Evolutionary conservation across 768 basidiomycete species (phyloP).

Genomic region (Boletus patriciae): DNA sequence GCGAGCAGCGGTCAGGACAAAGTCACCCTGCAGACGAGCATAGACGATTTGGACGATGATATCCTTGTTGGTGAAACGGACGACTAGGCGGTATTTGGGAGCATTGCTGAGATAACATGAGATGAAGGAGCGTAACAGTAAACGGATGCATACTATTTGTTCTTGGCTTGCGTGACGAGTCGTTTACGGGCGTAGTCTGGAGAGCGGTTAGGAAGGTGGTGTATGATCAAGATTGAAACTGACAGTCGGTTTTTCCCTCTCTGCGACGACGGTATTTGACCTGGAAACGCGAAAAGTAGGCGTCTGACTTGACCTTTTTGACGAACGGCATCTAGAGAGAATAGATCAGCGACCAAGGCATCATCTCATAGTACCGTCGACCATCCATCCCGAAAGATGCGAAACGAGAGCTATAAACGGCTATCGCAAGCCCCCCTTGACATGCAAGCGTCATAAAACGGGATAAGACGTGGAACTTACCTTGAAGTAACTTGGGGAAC

Average conservation of each 20-base stretch:
- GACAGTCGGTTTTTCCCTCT: conserved; percentile 99
- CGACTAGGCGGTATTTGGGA: conserved; percentile 97
- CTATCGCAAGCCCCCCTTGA: background rate
- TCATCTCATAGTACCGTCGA: conserved; percentile 28
- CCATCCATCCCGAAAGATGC: conserved; percentile 33
- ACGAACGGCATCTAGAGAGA: conserved; percentile 84
- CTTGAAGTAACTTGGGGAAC: conserved; percentile 39
- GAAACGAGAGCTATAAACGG: background rate
- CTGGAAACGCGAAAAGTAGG: conserved; percentile 98
- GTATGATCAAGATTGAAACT: conserved; percentile 28
- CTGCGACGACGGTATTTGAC: conserved; percentile 97
- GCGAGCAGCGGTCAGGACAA: conserved; percentile 83
- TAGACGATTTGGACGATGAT: conserved; percentile 95
- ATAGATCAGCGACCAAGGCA: conserved; percentile 17
- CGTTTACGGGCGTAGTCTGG: conserved; percentile 97
- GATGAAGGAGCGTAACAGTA: background rate
- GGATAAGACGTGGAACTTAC: conserved; percentile 29
- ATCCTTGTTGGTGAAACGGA: conserved; percentile 98
- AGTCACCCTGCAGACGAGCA: conserved; percentile 96
- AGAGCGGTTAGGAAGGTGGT: conserved; percentile 8
- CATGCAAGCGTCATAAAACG: background rate
- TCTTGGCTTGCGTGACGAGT: conserved; percentile 97
- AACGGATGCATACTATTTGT: conserved; percentile 78
- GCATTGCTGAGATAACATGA: conserved; percentile 62
- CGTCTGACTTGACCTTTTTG: conserved; percentile 93